A percentile compares a stretch with the other conserved stretches of the same genome.
Conservation (phyloP, 2,329 filamentous ascomycete genomes). For the Colletotrichum lentis region DNA sequence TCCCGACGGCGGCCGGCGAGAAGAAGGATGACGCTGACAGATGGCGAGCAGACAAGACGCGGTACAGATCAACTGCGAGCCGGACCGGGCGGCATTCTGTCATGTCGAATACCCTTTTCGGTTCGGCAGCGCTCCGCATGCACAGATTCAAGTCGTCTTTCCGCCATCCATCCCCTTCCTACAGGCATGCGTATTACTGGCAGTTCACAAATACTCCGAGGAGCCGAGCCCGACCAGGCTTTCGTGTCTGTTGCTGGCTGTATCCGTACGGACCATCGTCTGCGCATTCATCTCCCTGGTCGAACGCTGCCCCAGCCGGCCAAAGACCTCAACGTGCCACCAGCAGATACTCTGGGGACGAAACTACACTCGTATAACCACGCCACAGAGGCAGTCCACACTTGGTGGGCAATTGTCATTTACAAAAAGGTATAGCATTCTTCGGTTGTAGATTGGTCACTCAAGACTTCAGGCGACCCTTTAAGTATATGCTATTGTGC, state of each 20-base stretch:
- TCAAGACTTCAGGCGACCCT: background rate
- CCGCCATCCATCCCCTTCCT: slow-evolving; percentile 40
- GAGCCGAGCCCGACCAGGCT: slow-evolving; percentile 38
- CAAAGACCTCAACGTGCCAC: background rate
- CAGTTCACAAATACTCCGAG: slow-evolving; percentile 44
- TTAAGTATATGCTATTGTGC: background rate
- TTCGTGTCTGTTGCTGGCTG: slow-evolving; percentile 41
- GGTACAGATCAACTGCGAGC: slow-evolving; percentile 15
- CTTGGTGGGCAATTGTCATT: slow-evolving; percentile 8
- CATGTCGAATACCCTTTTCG: too few relatives aligned
- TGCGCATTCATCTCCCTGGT: slow-evolving; percentile 35
- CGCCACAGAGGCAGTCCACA: background rate
- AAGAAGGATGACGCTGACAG: background rate
- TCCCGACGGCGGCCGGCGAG: slow-evolving; percentile 4
- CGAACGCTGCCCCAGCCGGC: background rate
- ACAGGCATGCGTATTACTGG: slow-evolving; percentile 39
- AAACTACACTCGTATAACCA: background rate
- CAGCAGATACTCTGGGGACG: background rate
- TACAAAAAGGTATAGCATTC: background rate
- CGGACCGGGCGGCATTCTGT: background rate
- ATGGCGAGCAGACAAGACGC: background rate
- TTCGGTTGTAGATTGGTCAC: background rate
- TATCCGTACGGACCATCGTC: slow-evolving; percentile 43
- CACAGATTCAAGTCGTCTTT: background rate
- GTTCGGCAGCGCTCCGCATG: background rate